phyloP scores from a whole-genome alignment of 768 basidiomycete species.

The Podaxis carcinomalis region DNA sequence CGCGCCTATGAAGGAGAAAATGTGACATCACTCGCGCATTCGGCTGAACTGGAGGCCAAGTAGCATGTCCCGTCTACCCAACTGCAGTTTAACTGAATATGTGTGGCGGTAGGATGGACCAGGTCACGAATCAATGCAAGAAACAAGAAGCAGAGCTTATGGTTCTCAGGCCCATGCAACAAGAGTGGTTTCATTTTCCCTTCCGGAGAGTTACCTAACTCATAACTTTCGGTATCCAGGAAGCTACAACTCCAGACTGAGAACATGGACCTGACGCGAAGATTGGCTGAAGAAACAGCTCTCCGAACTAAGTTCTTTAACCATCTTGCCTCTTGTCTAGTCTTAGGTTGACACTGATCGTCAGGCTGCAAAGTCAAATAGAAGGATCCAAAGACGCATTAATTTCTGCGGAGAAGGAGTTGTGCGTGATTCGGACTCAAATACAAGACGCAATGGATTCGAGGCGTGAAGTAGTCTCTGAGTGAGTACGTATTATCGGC shows the following conservation, averaged over 20 bases:
- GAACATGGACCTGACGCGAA: neutral
- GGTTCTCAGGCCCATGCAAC: constrained; percentile 15
- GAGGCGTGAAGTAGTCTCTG: neutral
- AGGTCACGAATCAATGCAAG: constrained; percentile 8
- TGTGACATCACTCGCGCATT: constrained; percentile 20
- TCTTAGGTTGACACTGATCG: neutral
- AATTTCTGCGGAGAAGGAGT: constrained; percentile 6
- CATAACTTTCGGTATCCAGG: neutral
- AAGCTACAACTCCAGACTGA: neutral
- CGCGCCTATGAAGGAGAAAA: constrained; percentile 25
- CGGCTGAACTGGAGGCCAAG: constrained; percentile 19
- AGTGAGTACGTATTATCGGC: neutral
- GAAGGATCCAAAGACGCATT: constrained; percentile 1
- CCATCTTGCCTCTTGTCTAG: neutral
- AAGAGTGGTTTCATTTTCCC: constrained; percentile 14
- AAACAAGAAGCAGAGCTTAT: constrained; percentile 13
- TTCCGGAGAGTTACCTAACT: neutral
- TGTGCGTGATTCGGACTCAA: neutral
- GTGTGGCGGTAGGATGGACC: constrained; percentile 10
- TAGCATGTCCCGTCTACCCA: constrained; percentile 7
- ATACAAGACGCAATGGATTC: constrained; percentile 1
- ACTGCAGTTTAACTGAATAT: neutral
- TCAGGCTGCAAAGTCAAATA: neutral
- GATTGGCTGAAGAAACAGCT: neutral
- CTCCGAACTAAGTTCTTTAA: constrained; percentile 1